These are phyloP conservation scores for Melanogaster broomeanus DNA, from an alignment of 768 basidiomycete species.

Conservation along the genomic window DNA sequence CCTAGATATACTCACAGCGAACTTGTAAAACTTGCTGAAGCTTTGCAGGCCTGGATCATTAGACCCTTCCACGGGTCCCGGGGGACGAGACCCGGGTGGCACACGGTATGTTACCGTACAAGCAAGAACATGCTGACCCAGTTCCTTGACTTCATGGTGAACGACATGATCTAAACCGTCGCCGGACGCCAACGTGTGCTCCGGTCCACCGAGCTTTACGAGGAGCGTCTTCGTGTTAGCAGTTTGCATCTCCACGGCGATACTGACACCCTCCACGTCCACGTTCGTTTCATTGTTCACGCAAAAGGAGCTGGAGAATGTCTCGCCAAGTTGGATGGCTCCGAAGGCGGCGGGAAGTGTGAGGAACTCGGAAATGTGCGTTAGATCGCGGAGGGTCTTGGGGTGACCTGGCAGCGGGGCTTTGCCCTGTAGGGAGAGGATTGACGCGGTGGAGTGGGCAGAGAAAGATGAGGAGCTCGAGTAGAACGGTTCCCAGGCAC, in stretches of 20 bases:
- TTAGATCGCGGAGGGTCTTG: conserved; percentile 82
- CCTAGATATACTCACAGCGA: conserved; percentile 58
- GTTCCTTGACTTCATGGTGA: conserved; percentile 89
- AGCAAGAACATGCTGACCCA: conserved; percentile 87
- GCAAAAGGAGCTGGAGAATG: conserved; percentile 79
- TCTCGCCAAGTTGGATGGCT: conserved; percentile 85
- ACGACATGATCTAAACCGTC: conserved; percentile 70
- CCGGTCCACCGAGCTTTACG: conserved; percentile 62
- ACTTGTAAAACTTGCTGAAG: conserved; percentile 91
- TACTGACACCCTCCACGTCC: conserved; percentile 59
- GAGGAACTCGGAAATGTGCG: conserved; percentile 75
- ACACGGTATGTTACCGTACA: conserved; percentile 85
- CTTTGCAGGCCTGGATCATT: conserved; percentile 61
- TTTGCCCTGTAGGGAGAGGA: conserved; percentile 74
- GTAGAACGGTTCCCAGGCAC: conserved; percentile 86
- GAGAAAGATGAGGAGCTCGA: conserved; percentile 82
- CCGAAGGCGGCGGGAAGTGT: conserved; percentile 85
- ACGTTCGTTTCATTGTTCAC: conserved; percentile 76
- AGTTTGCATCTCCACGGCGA: conserved; percentile 88
- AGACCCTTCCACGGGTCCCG: conserved; percentile 49
- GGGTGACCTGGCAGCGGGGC: conserved; percentile 73
- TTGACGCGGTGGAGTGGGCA: conserved; percentile 75
- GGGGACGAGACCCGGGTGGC: conserved; percentile 55
- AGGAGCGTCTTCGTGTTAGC: conserved; percentile 61
- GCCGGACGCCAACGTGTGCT: conserved; percentile 49